Percentiles rank a stretch among this genome's conserved stretches.
Conservation (phyloP, 1,284 basidiomycete genomes). For the Fomitopsis schrenkii region DNA sequence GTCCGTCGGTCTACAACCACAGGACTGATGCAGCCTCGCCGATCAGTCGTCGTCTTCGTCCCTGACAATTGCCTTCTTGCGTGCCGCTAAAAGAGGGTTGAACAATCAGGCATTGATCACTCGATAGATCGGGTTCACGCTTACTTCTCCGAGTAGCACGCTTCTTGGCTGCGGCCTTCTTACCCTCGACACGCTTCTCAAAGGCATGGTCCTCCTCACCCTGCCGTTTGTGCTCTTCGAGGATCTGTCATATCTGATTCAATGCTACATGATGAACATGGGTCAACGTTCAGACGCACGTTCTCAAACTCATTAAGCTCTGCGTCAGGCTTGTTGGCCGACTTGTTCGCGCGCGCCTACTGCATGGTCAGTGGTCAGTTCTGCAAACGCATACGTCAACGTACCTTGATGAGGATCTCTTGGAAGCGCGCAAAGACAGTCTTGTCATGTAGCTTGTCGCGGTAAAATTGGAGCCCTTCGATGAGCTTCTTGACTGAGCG, state of each 20-base stretch:
- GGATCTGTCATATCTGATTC: slow-evolving; percentile 47
- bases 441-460: slow-evolving; percentile 93
- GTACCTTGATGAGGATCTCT: slow-evolving; percentile 81
- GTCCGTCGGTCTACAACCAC: neutral
- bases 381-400: slow-evolving; percentile 4
- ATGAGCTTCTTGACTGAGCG: slow-evolving; percentile 94
- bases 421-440: slow-evolving; percentile 81
- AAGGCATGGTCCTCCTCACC: slow-evolving; percentile 90
- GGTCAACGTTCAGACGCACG: slow-evolving; percentile 34
- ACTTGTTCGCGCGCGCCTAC: slow-evolving; percentile 81
- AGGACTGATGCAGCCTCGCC: neutral
- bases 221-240: slow-evolving; percentile 79
- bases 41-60: slow-evolving; percentile 15
- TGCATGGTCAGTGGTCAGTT: neutral
- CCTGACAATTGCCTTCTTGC: slow-evolving; percentile 16
- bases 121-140: slow-evolving; percentile 7
- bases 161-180: slow-evolving; percentile 78
- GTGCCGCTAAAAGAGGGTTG: slow-evolving; percentile 10
- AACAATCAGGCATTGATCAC: neutral
- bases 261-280: slow-evolving; percentile 3
- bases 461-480: slow-evolving; percentile 87
- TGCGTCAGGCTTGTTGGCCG: slow-evolving; percentile 83
- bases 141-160: slow-evolving; percentile 43
- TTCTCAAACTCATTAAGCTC: slow-evolving; percentile 89
- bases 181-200: slow-evolving; percentile 77